These are phyloP conservation scores for Diaporthe sp. DNA, from an alignment of 2,329 filamentous ascomycete genomes.

Conservation along the genomic window DNA sequence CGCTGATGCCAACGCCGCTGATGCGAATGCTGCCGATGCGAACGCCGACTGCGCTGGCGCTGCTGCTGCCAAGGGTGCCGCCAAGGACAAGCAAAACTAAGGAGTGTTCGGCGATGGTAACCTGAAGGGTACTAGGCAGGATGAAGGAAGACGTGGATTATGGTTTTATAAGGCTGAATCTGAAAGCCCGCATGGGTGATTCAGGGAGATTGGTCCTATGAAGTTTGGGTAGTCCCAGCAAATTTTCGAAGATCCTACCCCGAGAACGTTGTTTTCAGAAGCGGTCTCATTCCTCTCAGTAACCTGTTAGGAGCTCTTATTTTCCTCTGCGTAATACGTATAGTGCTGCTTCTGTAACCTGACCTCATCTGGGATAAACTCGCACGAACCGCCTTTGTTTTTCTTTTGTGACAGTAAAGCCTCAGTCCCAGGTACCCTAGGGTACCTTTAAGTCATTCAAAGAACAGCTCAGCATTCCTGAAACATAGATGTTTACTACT, in stretches of 20 bases:
- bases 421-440: too few species aligned
- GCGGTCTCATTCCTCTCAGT: not conserved
- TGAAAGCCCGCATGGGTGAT: not conserved
- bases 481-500: too few species aligned
- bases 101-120: not conserved
- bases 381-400: too few species aligned
- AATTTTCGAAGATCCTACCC: not conserved
- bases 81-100: not conserved
- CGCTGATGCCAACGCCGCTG: not conserved
- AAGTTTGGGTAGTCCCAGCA: not conserved
- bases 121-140: not conserved
- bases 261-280: not conserved
- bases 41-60: not conserved
- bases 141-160: not conserved
- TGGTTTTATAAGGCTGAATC: not conserved
- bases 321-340: not conserved
- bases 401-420: too few species aligned
- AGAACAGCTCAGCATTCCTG: too few species aligned
- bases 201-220: not conserved
- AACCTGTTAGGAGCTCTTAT: not conserved
- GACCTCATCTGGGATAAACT: too few species aligned
- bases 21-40: slow-evolving; percentile 3
- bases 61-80: not conserved
- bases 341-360: not conserved
- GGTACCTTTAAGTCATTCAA: too few species aligned